A percentile compares a stretch with the other conserved stretches of the same genome.
phyloP scores from a whole-genome alignment of 148 eudicot species.

The Cornus suecica region DNA sequence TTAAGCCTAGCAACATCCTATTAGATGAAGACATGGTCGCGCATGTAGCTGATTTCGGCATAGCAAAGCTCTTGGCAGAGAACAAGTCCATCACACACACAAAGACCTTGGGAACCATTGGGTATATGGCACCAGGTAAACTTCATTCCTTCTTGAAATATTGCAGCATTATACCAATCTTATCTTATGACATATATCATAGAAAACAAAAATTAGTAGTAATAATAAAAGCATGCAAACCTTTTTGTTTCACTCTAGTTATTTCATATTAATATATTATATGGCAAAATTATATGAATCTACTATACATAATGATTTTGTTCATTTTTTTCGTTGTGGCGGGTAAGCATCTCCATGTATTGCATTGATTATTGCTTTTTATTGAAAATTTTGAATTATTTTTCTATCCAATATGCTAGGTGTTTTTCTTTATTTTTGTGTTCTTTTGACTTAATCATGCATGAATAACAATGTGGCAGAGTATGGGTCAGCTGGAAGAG shows the following conservation, averaged over 20 bases:
- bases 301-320: too few species aligned
- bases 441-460: background rate
- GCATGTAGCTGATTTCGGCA: background rate
- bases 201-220: background rate
- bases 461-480: background rate
- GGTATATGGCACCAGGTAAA: constrained; percentile 1
- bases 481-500: background rate
- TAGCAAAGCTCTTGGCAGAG: background rate
- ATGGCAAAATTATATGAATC: too few species aligned
- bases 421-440: background rate
- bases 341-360: too few species aligned
- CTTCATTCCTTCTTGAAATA: background rate
- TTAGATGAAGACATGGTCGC: background rate
- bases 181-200: too few species aligned
- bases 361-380: too few species aligned
- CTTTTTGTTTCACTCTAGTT: background rate
- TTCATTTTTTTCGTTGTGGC: too few species aligned
- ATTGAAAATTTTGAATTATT: too few species aligned
- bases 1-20: background rate
- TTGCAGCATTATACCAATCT: background rate
- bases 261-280: too few species aligned
- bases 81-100: background rate
- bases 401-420: too few species aligned
- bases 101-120: background rate
- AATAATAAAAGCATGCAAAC: too few species aligned